phyloP scores from a whole-genome alignment of 2,329 filamentous ascomycete species.

The Zasmidium angulare region DNA sequence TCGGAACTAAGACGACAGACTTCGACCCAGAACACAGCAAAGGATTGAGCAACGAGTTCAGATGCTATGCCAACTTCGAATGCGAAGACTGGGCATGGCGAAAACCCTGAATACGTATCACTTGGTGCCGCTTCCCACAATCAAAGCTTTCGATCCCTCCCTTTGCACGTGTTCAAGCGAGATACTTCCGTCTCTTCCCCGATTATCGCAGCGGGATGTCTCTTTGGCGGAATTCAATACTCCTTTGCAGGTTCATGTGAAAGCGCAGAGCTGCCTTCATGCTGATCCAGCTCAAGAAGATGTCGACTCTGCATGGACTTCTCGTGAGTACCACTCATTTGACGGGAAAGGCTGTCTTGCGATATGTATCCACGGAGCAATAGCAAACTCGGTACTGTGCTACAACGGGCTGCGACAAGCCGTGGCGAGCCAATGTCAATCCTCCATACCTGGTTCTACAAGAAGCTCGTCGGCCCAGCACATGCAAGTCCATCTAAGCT shows the following conservation, averaged over 20 bases:
- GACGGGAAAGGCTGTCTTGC: not conserved
- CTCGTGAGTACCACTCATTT: not conserved
- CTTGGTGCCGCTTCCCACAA: not conserved
- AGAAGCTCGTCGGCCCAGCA: not conserved
- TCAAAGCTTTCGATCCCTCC: not conserved
- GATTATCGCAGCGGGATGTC: not conserved
- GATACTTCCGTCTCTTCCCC: not conserved
- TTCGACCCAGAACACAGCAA: slow-evolving; percentile 69
- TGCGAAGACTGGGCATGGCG: slow-evolving; percentile 42
- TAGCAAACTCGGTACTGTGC: not conserved
- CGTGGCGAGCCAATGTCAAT: not conserved
- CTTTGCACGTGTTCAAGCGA: not conserved
- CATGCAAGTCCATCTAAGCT: not conserved
- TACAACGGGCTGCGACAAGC: not conserved
- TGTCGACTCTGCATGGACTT: not conserved
- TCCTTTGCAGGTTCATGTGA: not conserved
- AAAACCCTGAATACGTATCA: not conserved
- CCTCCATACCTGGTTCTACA: not conserved
- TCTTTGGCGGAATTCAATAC: not conserved
- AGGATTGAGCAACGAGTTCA: slow-evolving; percentile 77
- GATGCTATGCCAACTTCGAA: slow-evolving; percentile 77
- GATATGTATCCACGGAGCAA: not conserved
- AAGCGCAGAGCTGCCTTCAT: not conserved
- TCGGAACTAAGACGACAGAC: slow-evolving; percentile 63
- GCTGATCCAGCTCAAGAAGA: not conserved